phyloP scores from a whole-genome alignment of 768 basidiomycete species.

The Ephemerocybe angulata region DNA sequence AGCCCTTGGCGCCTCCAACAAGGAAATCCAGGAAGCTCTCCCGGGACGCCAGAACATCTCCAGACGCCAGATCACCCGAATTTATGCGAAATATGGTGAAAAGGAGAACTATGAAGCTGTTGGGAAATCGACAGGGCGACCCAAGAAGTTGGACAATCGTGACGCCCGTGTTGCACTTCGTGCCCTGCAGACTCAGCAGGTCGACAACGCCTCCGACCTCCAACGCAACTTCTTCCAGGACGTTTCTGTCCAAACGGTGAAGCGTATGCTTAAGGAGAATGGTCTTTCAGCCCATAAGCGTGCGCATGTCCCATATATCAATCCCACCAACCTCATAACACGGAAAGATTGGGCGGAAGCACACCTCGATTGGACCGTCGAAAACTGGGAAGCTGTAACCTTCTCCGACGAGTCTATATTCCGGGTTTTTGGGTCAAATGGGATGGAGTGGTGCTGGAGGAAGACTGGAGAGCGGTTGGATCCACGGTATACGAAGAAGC shows the following conservation, averaged over 20 bases:
- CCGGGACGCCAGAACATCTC: not conserved
- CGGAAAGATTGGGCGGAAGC: slow-evolving; percentile 18
- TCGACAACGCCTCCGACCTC: slow-evolving; percentile 12
- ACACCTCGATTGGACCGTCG: slow-evolving; percentile 21
- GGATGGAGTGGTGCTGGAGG: slow-evolving; percentile 24
- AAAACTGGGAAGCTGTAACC: slow-evolving; percentile 24
- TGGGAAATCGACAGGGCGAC: not conserved
- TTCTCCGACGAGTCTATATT: slow-evolving; percentile 18
- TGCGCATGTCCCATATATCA: slow-evolving; percentile 13
- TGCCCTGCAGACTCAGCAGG: not conserved
- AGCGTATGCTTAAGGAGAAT: not conserved
- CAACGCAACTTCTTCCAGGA: slow-evolving; percentile 12
- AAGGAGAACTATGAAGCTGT: slow-evolving; percentile 5
- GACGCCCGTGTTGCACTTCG: not conserved
- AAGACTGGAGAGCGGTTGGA: slow-evolving; percentile 20
- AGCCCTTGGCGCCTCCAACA: not conserved
- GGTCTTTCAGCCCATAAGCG: slow-evolving; percentile 3
- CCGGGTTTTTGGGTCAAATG: slow-evolving; percentile 29
- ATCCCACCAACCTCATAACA: slow-evolving; percentile 9
- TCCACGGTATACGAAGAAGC: slow-evolving; percentile 16
- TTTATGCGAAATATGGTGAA: slow-evolving; percentile 3
- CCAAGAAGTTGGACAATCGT: not conserved
- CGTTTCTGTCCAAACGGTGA: slow-evolving; percentile 5
- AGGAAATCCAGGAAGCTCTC: not conserved
- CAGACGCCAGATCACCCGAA: not conserved